phyloP scores from a whole-genome alignment of 1,139 yeast genomes.

The Taphrina deformans region DNA sequence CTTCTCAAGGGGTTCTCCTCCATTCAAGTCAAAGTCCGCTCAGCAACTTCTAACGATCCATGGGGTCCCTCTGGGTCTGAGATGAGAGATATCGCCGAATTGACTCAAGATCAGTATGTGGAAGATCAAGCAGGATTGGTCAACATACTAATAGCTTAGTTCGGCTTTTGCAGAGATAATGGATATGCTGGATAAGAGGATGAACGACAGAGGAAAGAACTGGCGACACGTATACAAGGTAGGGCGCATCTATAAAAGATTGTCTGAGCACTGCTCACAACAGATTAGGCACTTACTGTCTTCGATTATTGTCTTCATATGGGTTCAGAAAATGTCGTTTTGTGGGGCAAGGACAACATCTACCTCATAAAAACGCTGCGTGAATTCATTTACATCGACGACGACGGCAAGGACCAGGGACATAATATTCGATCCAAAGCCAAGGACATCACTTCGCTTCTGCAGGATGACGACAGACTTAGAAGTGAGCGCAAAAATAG shows the following conservation, averaged over 20 bases:
- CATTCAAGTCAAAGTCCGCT: conserved; percentile 83
- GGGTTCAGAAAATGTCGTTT: conserved; percentile 88
- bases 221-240: conserved; percentile 95
- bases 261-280: not conserved
- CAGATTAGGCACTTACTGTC: conserved; percentile 62
- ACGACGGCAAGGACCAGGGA: conserved; percentile 81
- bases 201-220: conserved; percentile 95
- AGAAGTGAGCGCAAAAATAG: conserved; percentile 59
- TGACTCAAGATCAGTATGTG: conserved; percentile 60
- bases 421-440: conserved; percentile 88
- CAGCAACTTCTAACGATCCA: conserved; percentile 89
- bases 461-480: conserved; percentile 82
- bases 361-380: conserved; percentile 87
- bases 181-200: conserved; percentile 92
- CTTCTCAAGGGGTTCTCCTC: conserved; percentile 55
- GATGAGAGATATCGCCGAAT: conserved; percentile 79
- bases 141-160: conserved; percentile 38
- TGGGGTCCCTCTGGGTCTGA: conserved; percentile 79
- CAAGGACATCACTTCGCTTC: conserved; percentile 74
- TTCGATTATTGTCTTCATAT: conserved; percentile 82
- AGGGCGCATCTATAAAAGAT: not conserved
- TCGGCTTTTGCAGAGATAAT: conserved; percentile 84
- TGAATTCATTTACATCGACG: conserved; percentile 85
- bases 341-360: conserved; percentile 90
- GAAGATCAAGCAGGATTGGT: conserved; percentile 25